phyloP scores from a whole-genome alignment of 2,329 filamentous ascomycete species.

The Claviceps africana region DNA sequence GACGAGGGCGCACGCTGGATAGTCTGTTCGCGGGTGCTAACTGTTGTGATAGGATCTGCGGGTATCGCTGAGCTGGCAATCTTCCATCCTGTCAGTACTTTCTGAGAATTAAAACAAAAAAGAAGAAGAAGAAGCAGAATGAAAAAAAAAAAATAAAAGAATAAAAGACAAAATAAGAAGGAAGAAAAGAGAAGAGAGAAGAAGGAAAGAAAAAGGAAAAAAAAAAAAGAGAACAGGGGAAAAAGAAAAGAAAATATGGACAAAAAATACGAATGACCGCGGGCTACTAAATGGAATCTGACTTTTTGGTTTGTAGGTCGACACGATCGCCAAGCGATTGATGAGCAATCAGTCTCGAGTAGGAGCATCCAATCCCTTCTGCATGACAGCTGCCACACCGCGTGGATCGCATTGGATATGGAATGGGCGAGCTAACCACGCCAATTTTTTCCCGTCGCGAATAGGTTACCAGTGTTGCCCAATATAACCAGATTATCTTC shows the following conservation, averaged over 20 bases:
- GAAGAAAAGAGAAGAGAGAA: too few relatives aligned
- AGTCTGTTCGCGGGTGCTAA: constrained; percentile 8
- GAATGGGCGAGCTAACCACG: constrained; percentile 9
- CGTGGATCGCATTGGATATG: background rate
- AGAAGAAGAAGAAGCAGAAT: too few relatives aligned
- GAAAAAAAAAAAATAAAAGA: too few relatives aligned
- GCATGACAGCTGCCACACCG: background rate
- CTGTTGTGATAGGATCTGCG: constrained; percentile 52
- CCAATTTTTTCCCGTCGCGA: background rate
- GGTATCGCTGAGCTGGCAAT: constrained; percentile 87
- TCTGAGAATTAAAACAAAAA: background rate
- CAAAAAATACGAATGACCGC: background rate
- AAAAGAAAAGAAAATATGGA: too few relatives aligned
- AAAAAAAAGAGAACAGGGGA: too few relatives aligned
- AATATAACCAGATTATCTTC: constrained; percentile 88
- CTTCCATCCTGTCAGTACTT: constrained; percentile 64
- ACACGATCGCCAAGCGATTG: constrained; percentile 95
- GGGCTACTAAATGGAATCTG: background rate
- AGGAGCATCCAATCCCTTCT: constrained; percentile 24
- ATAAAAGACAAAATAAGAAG: too few relatives aligned
- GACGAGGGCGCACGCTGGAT: background rate
- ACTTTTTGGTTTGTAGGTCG: constrained; percentile 45
- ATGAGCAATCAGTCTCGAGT: constrained; percentile 82
- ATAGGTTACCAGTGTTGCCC: constrained; percentile 26
- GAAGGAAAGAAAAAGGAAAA: too few relatives aligned